These are phyloP conservation scores for Gleditsia sinensis DNA, from an alignment of 306 rosid genomes.

Conservation along the genomic window DNA sequence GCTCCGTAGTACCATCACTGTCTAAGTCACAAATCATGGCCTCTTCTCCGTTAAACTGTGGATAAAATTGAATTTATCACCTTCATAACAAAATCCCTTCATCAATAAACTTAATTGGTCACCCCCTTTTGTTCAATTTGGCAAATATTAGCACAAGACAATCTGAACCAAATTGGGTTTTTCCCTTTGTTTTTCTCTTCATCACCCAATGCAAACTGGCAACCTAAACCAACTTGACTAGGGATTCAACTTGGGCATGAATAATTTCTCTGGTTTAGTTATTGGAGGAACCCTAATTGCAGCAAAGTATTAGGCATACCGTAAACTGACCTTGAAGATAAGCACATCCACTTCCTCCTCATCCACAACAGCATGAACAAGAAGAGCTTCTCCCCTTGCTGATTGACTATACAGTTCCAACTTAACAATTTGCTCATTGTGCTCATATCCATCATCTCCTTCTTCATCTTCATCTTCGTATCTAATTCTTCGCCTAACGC, in stretches of 20 bases:
- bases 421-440: slow-evolving; percentile 63
- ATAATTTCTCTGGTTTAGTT: neutral
- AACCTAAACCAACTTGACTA: neutral
- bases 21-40: too few relatives aligned
- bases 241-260: neutral
- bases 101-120: neutral
- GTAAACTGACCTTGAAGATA: slow-evolving; percentile 71
- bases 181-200: neutral
- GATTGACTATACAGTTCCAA: slow-evolving; percentile 71
- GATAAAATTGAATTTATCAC: neutral
- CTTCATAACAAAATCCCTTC: neutral
- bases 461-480: slow-evolving; percentile 48
- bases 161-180: neutral
- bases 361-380: slow-evolving; percentile 73
- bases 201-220: neutral
- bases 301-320: neutral
- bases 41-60: too few relatives aligned
- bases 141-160: too few relatives aligned
- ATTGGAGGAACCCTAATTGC: too few relatives aligned
- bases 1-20: too few relatives aligned
- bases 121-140: neutral
- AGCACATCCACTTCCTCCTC: slow-evolving; percentile 65
- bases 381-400: slow-evolving; percentile 65
- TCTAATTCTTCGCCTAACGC: slow-evolving; percentile 64
- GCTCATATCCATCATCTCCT: slow-evolving; percentile 51